Conservation (phyloP, 768 basidiomycete genomes). For the Pleurotus platypus region DNA sequence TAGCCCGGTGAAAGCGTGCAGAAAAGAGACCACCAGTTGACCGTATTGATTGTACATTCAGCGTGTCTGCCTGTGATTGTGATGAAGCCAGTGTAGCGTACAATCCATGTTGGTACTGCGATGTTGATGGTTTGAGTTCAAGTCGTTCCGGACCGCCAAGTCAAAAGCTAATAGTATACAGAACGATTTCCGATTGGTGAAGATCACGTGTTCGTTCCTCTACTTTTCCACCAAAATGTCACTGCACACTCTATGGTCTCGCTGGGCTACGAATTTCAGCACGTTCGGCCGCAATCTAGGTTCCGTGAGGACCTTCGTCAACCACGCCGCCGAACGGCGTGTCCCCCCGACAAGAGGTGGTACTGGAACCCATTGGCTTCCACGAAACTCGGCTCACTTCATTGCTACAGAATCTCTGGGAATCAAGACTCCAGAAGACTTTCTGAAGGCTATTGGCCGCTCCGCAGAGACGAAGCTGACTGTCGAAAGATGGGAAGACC, state of each 20-base stretch:
- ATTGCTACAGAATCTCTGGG: conserved; percentile 5
- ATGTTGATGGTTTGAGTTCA: too few relatives aligned
- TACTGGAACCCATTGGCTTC: not conserved
- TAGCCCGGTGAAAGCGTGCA: too few relatives aligned
- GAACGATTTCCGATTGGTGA: too few relatives aligned
- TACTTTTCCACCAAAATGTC: conserved; percentile 1
- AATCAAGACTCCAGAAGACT: conserved; percentile 56
- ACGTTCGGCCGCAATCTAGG: not conserved
- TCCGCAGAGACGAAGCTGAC: conserved; percentile 60
- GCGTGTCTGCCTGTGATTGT: too few relatives aligned
- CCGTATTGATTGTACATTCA: too few relatives aligned
- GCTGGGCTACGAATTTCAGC: not conserved
- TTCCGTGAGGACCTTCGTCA: not conserved
- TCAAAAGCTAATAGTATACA: too few relatives aligned
- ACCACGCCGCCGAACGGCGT: not conserved
- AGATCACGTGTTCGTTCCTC: not conserved
- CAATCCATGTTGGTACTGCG: too few relatives aligned
- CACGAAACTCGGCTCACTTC: not conserved
- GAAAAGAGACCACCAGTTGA: too few relatives aligned
- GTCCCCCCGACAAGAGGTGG: conserved; percentile 7
- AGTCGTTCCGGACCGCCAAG: too few relatives aligned
- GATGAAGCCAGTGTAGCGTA: too few relatives aligned
- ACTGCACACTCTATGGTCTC: not conserved
- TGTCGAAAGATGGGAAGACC: conserved; percentile 64
- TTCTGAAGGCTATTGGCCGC: conserved; percentile 75